Conservation (phyloP, 1,284 basidiomycete genomes). For the Neonothopanus nambi region DNA sequence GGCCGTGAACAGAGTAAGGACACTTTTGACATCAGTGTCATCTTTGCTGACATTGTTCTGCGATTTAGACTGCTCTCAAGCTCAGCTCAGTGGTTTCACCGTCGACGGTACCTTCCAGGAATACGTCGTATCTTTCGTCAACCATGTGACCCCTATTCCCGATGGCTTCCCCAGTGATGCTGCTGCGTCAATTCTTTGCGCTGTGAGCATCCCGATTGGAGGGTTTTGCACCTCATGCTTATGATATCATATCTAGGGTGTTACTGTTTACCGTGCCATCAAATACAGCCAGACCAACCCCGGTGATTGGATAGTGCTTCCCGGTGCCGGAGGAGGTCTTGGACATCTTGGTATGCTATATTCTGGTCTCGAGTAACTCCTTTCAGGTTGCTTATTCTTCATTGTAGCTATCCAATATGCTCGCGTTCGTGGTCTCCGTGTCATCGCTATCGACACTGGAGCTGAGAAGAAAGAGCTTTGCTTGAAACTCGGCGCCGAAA, state of each 20-base stretch:
- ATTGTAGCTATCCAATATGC: constrained; percentile 75
- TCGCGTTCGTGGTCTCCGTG: constrained; percentile 70
- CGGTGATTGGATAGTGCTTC: constrained; percentile 84
- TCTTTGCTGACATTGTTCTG: background rate
- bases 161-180: constrained; percentile 61
- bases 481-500: constrained; percentile 70
- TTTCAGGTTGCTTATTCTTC: constrained; percentile 12
- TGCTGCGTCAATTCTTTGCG: constrained; percentile 84
- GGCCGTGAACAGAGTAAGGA: constrained; percentile 70
- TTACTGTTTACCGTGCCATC: constrained; percentile 84
- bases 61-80: constrained; percentile 58
- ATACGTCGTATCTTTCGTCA: constrained; percentile 71
- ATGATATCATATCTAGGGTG: constrained; percentile 43
- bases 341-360: constrained; percentile 57
- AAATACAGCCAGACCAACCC: constrained; percentile 70
- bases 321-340: constrained; percentile 77
- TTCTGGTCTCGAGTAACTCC: background rate
- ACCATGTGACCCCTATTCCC: constrained; percentile 78
- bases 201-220: constrained; percentile 42
- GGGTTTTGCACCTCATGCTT: background rate
- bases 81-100: constrained; percentile 69
- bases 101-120: constrained; percentile 86
- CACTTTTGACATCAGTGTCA: constrained; percentile 13
- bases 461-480: constrained; percentile 74
- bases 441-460: constrained; percentile 82